Base-by-base conservation (phyloP, 176 grass and related monocot species). In the Oryza australiensis region DNA sequence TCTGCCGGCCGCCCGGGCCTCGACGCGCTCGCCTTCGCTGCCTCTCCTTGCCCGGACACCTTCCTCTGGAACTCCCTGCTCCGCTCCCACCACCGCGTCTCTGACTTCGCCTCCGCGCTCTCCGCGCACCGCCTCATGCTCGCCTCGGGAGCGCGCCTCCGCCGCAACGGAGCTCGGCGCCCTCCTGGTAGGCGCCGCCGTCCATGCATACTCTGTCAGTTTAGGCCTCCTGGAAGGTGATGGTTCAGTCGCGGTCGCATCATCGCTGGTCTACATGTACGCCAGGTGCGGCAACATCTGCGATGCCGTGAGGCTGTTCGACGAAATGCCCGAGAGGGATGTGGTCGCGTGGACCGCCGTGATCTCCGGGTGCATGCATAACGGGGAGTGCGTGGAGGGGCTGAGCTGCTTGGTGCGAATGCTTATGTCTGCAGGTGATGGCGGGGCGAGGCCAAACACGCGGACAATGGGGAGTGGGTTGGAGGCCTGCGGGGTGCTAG, bases 41-140 rank as follows among this genome's bases (percentile, higher is more conserved):
- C 64, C 23, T 75, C 41, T 13, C 84, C 75, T 2, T 46, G 24
- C 9, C 75, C 76, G 26, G 90, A 95, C 53, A 84, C 90, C n/a
- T 93, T 95, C 88, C 90, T 95, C 15, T 96, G 90, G 93, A 96
- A n/a, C n/a, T n/a, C n/a, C n/a, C n/a, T n/a, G n/a, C n/a, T n/a
- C n/a, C n/a, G n/a, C n/a, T n/a, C n/a, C 80, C 90, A 90, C 37
- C 87, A 90, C 53, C 64, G 83, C 62, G 62, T 71, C 26, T 77
- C 78, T 5, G 72, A 88, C 12, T 90, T 93, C 37, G 20, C 49
- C 9, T 35, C 87, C 35, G 26, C 53, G 43, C 82, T 95, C 65
- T 30, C 70, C 16, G 66, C 71, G 14, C 89, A 88, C 83, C 62
- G 66, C 29, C 79, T 46, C 49, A 90, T 95, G 93, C 82, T 75